These are phyloP conservation scores for Westerdykella ornata DNA, from an alignment of 2,329 filamentous ascomycete species.

Conservation along the genomic window DNA sequence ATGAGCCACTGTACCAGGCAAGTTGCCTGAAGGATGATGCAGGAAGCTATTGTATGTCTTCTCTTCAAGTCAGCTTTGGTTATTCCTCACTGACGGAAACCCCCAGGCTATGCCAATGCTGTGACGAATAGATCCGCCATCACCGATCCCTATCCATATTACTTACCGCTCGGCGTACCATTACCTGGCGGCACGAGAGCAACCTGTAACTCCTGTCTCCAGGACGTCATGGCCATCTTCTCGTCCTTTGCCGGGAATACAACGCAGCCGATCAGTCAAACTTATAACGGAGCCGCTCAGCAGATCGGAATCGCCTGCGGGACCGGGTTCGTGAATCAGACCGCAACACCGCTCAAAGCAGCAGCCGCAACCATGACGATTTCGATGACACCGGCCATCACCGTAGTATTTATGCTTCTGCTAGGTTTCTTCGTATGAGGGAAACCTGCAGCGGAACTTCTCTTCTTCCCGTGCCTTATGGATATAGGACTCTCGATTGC, in stretches of 20 bases:
- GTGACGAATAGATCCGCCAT: conserved; percentile 66
- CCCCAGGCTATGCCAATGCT: conserved; percentile 64
- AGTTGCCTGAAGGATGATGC: conserved; percentile 66
- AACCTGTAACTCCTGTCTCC: conserved; percentile 67
- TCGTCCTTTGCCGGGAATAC: conserved; percentile 60
- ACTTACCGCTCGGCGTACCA: conserved; percentile 67
- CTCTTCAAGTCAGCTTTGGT: neutral
- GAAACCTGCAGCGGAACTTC: conserved; percentile 8
- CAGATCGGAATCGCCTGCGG: conserved; percentile 64
- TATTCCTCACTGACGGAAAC: neutral
- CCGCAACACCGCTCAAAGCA: conserved; percentile 39
- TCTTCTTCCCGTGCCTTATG: conserved; percentile 1
- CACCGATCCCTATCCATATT: conserved; percentile 75
- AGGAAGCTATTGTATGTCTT: conserved; percentile 58
- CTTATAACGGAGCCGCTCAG: conserved; percentile 64
- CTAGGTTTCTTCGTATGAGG: conserved; percentile 28
- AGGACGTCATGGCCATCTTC: conserved; percentile 76
- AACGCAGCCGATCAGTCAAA: conserved; percentile 58
- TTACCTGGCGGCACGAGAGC: conserved; percentile 63
- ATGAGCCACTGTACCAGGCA: conserved; percentile 70
- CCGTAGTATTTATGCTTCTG: conserved; percentile 32
- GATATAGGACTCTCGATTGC: conserved; percentile 1
- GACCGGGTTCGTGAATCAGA: conserved; percentile 47
- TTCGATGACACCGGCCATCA: conserved; percentile 25
- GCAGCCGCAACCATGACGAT: conserved; percentile 17